Base-by-base conservation (phyloP, 169 alveolate species). In the Plasmodium chabaudi region DNA sequence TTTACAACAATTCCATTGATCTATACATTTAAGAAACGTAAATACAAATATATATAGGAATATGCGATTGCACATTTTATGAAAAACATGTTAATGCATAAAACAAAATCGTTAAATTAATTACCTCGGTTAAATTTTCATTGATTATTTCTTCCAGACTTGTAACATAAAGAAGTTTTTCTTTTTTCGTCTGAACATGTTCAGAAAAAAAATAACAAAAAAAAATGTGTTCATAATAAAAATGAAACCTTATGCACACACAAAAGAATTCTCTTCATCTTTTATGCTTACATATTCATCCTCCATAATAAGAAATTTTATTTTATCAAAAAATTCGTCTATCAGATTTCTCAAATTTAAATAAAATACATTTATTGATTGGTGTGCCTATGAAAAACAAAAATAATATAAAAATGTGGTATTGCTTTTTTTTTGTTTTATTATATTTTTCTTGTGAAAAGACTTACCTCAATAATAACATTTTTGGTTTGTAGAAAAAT, bases 401-500 rank as follows among this genome's bases (percentile, higher is more conserved):
- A 51, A 56, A 57, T 15, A 71, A 47, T 15, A 9, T n/a, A 17
- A 68, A 19, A 34, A 21, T 44, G 59, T 13, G 59, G 0, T 7
- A 15, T 12, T 15, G 5, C 6, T 12, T 15, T 13, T 15, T 13
- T 15, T 13, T 51, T 51, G 3, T 13, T 51, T 12, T 51, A 47
- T 15, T 13, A 1, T 49, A 10, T 49, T n/a, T 10, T 27, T 23
- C 53, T 17, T 0, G 19, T 23, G 17, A 13, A n/a, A 19, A 10
- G 5, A 9, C 56, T 9, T 60, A 77, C 88, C 75, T 77, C 69
- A 27, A 77, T 64, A 7, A 77, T 68, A 1, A 77, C 57, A 44
- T 77, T 77, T 47, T 77, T 77, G 6, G 88, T 77, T 34, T 77
- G 88, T 75, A 77, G 63, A 56, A 77, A 77, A 9, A 77, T 57